phyloP scores from a whole-genome alignment of 352 stramenopile species.

The Paralagenidium karlingii region DNA sequence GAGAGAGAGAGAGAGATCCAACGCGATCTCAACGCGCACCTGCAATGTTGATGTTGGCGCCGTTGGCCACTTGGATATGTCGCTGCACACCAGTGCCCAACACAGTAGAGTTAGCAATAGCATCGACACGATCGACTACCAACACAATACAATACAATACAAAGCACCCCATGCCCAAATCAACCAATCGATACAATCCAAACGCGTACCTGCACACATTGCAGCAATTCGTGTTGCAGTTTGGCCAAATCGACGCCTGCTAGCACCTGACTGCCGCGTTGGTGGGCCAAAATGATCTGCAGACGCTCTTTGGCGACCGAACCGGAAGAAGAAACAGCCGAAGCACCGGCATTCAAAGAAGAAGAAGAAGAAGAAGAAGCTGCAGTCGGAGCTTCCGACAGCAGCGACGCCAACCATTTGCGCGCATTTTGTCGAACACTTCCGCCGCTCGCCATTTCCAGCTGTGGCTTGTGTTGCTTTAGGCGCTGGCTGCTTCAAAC shows the following conservation, averaged over 20 bases:
- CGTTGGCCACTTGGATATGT: constrained; percentile 76
- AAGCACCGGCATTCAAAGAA: constrained; percentile 17
- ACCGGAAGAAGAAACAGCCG: constrained; percentile 33
- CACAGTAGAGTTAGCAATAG: background rate
- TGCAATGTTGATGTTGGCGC: constrained; percentile 84
- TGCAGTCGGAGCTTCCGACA: constrained; percentile 30
- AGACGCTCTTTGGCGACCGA: constrained; percentile 79
- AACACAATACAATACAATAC: background rate
- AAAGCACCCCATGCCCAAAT: background rate
- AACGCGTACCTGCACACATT: constrained; percentile 30
- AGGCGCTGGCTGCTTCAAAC: too few relatives aligned
- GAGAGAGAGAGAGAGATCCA: too few relatives aligned
- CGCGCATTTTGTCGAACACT: too few relatives aligned
- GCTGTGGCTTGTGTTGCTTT: too few relatives aligned
- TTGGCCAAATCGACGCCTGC: constrained; percentile 66
- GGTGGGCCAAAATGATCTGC: constrained; percentile 83
- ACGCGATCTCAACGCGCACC: constrained; percentile 14
- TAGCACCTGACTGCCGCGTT: constrained; percentile 73
- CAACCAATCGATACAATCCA: background rate
- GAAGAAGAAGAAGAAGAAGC: too few relatives aligned
- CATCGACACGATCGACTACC: background rate
- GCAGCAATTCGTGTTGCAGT: constrained; percentile 70
- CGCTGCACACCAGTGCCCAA: too few relatives aligned
- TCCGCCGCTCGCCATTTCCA: too few relatives aligned
- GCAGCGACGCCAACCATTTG: constrained; percentile 72